Evolutionary conservation across 192 early-diverging fungal species (phyloP).

Genomic region (Haplosporangium gracile): DNA sequence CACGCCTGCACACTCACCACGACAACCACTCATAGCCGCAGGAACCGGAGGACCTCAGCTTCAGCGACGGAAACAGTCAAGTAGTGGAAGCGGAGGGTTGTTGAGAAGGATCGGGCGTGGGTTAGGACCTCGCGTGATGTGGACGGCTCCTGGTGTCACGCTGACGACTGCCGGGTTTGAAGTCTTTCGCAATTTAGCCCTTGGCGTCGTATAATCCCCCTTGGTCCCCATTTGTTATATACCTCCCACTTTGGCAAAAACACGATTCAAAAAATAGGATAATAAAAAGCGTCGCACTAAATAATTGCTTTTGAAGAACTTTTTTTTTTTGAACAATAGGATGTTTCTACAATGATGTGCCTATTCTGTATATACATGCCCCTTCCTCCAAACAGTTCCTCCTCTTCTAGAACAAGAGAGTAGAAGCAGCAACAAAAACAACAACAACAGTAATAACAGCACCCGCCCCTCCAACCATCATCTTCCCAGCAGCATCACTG

Average conservation of each 20-base stretch:
- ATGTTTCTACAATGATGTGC: not conserved
- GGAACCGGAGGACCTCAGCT: not conserved
- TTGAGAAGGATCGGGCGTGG: constrained; percentile 31
- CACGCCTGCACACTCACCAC: not conserved
- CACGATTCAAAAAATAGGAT: too few relatives aligned
- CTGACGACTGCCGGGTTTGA: constrained; percentile 52
- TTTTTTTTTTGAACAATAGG: not conserved
- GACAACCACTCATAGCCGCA: not conserved
- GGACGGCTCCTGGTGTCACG: constrained; percentile 49
- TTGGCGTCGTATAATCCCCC: not conserved
- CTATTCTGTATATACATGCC: not conserved
- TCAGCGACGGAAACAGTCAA: not conserved
- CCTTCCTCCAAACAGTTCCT: not conserved
- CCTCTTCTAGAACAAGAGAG: not conserved
- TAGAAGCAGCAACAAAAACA: not conserved
- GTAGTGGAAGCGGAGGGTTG: not conserved
- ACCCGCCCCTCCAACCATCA: not conserved
- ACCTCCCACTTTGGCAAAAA: too few relatives aligned
- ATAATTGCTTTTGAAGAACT: not conserved
- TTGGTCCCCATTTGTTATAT: not conserved
- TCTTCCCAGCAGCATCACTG: not conserved
- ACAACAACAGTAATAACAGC: not conserved
- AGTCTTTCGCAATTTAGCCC: constrained; percentile 26
- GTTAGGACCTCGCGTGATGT: constrained; percentile 32
- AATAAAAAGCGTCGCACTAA: not conserved